A percentile compares a stretch with the other conserved stretches of the same genome.
These are phyloP conservation scores for Pseudocercospora eumusae DNA, from an alignment of 2,329 filamentous ascomycete species.

Conservation along the genomic window DNA sequence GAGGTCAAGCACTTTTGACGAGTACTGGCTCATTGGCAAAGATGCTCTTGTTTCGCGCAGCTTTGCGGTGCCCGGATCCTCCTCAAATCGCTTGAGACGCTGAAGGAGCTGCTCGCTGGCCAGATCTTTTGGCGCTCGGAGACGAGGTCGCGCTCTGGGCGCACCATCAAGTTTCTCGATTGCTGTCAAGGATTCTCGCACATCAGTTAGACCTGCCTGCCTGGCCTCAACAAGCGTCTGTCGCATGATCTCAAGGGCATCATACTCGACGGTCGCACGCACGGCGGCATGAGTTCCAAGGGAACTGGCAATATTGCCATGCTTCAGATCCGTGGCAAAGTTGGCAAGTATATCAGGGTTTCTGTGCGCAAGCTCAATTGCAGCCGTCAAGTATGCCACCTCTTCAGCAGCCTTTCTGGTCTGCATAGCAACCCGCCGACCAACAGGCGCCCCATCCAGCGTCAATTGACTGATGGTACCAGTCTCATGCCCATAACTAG, in stretches of 20 bases:
- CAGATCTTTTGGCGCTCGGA: conserved; percentile 7
- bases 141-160: background rate
- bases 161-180: conserved; percentile 21
- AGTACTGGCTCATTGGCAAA: conserved; percentile 47
- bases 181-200: conserved; percentile 28
- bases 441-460: conserved; percentile 36
- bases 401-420: conserved; percentile 42
- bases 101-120: conserved; percentile 22
- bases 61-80: conserved; percentile 23
- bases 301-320: conserved; percentile 34
- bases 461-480: conserved; percentile 32
- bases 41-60: conserved; percentile 39
- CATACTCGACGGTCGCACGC: conserved; percentile 36
- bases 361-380: conserved; percentile 39
- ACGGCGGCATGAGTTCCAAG: conserved; percentile 35
- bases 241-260: conserved; percentile 42
- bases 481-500: background rate
- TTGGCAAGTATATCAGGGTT: conserved; percentile 38
- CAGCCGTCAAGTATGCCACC: conserved; percentile 42
- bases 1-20: conserved; percentile 40
- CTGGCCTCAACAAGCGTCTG: conserved; percentile 40
- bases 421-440: conserved; percentile 35
- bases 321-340: conserved; percentile 40
- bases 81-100: conserved; percentile 25
- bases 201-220: conserved; percentile 40